Evolutionary conservation across 768 basidiomycete species (phyloP).

Genomic region (Mycena indigotica): DNA sequence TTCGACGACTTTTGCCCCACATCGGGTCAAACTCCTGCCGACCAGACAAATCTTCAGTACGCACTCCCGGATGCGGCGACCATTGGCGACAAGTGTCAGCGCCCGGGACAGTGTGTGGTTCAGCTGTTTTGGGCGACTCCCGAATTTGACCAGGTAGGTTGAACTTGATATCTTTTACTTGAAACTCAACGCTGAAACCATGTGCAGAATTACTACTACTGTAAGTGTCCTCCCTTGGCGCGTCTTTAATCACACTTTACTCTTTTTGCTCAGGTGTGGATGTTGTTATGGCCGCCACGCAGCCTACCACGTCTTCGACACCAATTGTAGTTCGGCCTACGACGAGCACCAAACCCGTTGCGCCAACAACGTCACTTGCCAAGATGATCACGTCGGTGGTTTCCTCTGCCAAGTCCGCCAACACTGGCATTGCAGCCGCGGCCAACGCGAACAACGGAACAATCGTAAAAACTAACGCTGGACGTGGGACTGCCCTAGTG

Average conservation of each 20-base stretch:
- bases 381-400: constrained; percentile 14
- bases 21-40: constrained; percentile 13
- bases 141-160: too few relatives aligned
- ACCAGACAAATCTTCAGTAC: constrained; percentile 19
- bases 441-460: constrained; percentile 1
- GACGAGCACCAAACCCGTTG: not conserved
- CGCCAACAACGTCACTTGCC: not conserved
- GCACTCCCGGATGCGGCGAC: constrained; percentile 14
- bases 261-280: constrained; percentile 16
- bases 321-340: not conserved
- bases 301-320: not conserved
- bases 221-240: too few relatives aligned
- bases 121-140: constrained; percentile 23
- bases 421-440: constrained; percentile 5
- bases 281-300: constrained; percentile 18
- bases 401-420: not conserved
- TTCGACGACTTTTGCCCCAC: constrained; percentile 23
- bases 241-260: too few relatives aligned
- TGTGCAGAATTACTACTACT: constrained; percentile 24
- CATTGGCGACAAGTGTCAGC: constrained; percentile 20
- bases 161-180: too few relatives aligned
- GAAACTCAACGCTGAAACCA: too few relatives aligned
- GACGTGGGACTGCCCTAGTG: too few relatives aligned
- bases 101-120: constrained; percentile 18
- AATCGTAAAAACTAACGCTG: constrained; percentile 4